Conservation (phyloP, 441 rosid species). For the Pelargonium fulgidum region DNA sequence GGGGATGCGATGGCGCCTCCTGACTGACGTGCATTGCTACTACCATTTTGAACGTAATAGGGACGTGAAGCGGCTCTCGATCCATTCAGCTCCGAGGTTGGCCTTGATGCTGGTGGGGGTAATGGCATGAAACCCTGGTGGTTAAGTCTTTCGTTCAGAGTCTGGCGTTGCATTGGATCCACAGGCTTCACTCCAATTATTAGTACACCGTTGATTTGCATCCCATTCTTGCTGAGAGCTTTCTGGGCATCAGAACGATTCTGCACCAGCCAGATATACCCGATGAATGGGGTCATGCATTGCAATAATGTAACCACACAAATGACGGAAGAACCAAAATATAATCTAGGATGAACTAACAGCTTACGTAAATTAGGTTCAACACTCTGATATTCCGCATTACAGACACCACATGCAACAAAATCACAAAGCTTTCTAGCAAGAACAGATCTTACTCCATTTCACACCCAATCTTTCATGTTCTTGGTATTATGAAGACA, state of each 20-base stretch:
- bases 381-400: no score
- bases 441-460: not conserved
- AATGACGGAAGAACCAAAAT: not conserved
- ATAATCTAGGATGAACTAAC: not conserved
- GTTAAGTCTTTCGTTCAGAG: slow-evolving; percentile 61
- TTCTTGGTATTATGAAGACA: not conserved
- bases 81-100: slow-evolving; percentile 38
- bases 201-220: slow-evolving; percentile 69
- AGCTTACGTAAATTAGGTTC: no score
- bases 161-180: slow-evolving; percentile 69
- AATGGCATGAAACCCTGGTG: slow-evolving; percentile 79
- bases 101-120: slow-evolving; percentile 44
- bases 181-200: slow-evolving; percentile 84
- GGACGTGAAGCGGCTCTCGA: slow-evolving; percentile 44
- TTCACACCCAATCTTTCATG: not conserved
- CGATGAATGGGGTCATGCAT: no score
- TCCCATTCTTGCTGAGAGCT: slow-evolving; percentile 78
- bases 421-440: not conserved
- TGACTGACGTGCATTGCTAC: slow-evolving; percentile 42
- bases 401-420: not conserved
- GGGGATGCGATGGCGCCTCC: slow-evolving; percentile 78
- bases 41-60: slow-evolving; percentile 57
- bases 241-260: slow-evolving; percentile 80
- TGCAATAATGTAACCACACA: not conserved
- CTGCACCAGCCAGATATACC: slow-evolving; percentile 34